These are phyloP conservation scores for Talaromyces stipitatus DNA, from an alignment of 495 filamentous ascomycete species.

Conservation along the genomic window DNA sequence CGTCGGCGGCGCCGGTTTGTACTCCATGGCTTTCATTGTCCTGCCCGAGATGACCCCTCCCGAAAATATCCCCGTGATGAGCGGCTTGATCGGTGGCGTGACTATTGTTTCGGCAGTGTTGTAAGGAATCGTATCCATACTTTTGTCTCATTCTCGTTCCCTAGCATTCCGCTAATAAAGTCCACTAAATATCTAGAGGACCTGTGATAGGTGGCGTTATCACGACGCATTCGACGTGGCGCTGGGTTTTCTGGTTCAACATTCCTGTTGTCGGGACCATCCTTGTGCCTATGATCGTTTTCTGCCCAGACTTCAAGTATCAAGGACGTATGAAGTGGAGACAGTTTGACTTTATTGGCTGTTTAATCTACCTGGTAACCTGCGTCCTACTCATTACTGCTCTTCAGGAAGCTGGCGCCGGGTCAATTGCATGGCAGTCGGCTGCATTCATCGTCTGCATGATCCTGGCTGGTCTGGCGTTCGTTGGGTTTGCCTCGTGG, in stretches of 20 bases:
- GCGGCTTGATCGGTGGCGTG: background rate
- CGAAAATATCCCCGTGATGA: background rate
- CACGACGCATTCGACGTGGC: constrained; percentile 45
- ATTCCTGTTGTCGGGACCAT: background rate
- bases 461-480: constrained; percentile 28
- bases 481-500: constrained; percentile 29
- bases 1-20: constrained; percentile 47
- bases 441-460: constrained; percentile 35
- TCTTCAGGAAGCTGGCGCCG: constrained; percentile 49
- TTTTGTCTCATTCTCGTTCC: constrained; percentile 1
- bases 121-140: constrained; percentile 4
- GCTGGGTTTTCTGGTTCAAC: constrained; percentile 60
- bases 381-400: constrained; percentile 46
- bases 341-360: background rate
- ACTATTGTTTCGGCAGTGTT: constrained; percentile 1
- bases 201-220: constrained; percentile 59
- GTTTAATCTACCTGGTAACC: background rate
- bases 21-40: constrained; percentile 1
- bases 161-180: background rate
- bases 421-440: constrained; percentile 27
- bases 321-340: background rate
- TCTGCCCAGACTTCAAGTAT: background rate
- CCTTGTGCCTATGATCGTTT: background rate
- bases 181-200: constrained; percentile 7
- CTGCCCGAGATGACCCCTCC: background rate